A percentile compares a stretch with the other conserved stretches of the same genome.
Conservation (phyloP, 805 yeast genomes). For the Babjeviella inositovora region DNA sequence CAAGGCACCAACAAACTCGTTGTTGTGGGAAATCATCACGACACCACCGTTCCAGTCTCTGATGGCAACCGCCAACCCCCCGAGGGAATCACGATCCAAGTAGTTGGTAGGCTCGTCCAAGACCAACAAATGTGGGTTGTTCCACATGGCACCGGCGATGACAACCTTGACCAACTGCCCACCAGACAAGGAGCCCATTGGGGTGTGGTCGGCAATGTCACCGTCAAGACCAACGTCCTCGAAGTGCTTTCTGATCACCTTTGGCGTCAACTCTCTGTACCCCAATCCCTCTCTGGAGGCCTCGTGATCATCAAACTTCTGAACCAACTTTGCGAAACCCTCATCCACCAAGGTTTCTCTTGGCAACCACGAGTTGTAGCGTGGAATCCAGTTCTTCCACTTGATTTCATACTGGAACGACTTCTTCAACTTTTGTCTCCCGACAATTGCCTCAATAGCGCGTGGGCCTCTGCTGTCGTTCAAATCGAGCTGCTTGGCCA, state of each 20-base stretch:
- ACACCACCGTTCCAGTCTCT: slow-evolving; percentile 98
- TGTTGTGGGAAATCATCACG: slow-evolving; percentile 95
- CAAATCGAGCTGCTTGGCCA: slow-evolving; percentile 65
- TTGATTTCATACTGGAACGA: slow-evolving; percentile 93
- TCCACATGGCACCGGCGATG: slow-evolving; percentile 99
- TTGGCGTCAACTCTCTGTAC: slow-evolving; percentile 85
- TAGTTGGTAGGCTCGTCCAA: slow-evolving; percentile 98
- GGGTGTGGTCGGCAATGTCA: slow-evolving; percentile 96
- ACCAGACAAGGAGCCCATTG: slow-evolving; percentile 91
- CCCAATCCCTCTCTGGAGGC: slow-evolving; percentile 99
- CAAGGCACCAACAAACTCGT: slow-evolving; percentile 90
- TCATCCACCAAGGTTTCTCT: slow-evolving; percentile 66
- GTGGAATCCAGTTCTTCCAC: slow-evolving; percentile 88
- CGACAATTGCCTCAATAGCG: slow-evolving; percentile 85
- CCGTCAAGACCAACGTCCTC: slow-evolving; percentile 97
- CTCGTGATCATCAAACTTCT: slow-evolving; percentile 96
- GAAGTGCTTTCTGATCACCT: slow-evolving; percentile 88
- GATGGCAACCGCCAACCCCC: slow-evolving; percentile 94
- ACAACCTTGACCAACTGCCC: slow-evolving; percentile 98
- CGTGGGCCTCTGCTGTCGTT: slow-evolving; percentile 84
- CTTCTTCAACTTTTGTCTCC: slow-evolving; percentile 93
- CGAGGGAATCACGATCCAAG: slow-evolving; percentile 93
- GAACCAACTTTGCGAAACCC: slow-evolving; percentile 83
- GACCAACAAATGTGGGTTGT: slow-evolving; percentile 91
- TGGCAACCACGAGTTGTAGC: slow-evolving; percentile 86